These are phyloP conservation scores for Colletotrichum spinosum DNA, from an alignment of 2,329 filamentous ascomycete species.

Conservation along the genomic window DNA sequence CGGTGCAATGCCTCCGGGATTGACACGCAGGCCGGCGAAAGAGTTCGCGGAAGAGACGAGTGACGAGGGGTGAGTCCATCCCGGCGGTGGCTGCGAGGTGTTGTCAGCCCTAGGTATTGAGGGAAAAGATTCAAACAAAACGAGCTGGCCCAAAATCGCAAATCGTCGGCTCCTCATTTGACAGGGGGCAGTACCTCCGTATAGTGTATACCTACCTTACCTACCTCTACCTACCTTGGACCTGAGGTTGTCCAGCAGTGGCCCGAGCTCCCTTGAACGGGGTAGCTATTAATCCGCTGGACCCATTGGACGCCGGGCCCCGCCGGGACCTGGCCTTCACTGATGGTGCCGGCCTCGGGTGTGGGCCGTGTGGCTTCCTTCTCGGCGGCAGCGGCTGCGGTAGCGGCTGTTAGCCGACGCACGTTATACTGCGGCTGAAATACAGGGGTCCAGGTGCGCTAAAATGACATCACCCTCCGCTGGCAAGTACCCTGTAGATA, in stretches of 20 bases:
- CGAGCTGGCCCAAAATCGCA: slow-evolving; percentile 22
- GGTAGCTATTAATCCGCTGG: slow-evolving; percentile 37
- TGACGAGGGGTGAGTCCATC: slow-evolving; percentile 87
- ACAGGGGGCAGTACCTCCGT: slow-evolving; percentile 1
- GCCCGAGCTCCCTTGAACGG: slow-evolving; percentile 42
- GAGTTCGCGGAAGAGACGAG: slow-evolving; percentile 85
- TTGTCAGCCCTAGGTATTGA: slow-evolving; percentile 25
- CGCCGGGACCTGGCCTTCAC: no score
- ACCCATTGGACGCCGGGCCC: no score
- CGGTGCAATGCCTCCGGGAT: slow-evolving; percentile 53
- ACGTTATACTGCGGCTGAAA: slow-evolving; percentile 21
- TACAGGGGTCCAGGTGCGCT: slow-evolving; percentile 19
- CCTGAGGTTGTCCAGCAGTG: slow-evolving; percentile 12
- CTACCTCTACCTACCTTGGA: no score
- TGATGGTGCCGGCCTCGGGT: no score
- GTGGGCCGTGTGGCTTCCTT: no score
- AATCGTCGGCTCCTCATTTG: slow-evolving; percentile 28
- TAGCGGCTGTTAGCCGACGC: neutral
- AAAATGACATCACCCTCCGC: slow-evolving; percentile 35
- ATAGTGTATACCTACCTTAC: no score
- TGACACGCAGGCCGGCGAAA: slow-evolving; percentile 80
- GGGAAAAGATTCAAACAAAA: slow-evolving; percentile 30
- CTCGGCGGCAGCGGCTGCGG: no score
- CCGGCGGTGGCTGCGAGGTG: slow-evolving; percentile 21
- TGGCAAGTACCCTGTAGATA: slow-evolving; percentile 28